Percentiles rank a stretch among this genome's conserved stretches.
phyloP scores from a whole-genome alignment of 2,329 filamentous ascomycete species.

The Trichoderma koningiopsis region DNA sequence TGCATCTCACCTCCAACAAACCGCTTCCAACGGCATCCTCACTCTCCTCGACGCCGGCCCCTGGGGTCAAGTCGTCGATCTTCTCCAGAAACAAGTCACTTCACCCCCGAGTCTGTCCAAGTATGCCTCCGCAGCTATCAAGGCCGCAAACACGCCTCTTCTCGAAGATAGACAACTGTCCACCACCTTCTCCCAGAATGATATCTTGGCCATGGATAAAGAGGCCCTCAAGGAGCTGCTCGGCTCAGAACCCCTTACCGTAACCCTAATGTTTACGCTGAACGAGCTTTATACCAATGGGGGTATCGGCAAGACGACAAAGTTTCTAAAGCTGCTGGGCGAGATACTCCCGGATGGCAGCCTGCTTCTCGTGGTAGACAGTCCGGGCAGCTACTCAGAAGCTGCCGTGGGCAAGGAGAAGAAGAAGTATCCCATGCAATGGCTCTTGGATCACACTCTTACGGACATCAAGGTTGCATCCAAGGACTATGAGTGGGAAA shows the following conservation, averaged over 20 bases:
- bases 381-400: constrained; percentile 89
- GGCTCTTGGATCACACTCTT: constrained; percentile 83
- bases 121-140: constrained; percentile 53
- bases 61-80: constrained; percentile 66
- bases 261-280: constrained; percentile 90
- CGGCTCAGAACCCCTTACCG: constrained; percentile 50
- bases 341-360: constrained; percentile 58
- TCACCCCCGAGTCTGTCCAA: constrained; percentile 53
- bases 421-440: constrained; percentile 87
- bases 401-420: constrained; percentile 65
- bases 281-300: constrained; percentile 90
- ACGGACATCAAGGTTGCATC: constrained; percentile 45
- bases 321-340: constrained; percentile 72
- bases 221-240: constrained; percentile 40
- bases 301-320: constrained; percentile 71
- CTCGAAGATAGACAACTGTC: constrained; percentile 43
- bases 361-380: constrained; percentile 84
- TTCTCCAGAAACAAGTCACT: constrained; percentile 60
- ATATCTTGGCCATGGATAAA: constrained; percentile 50
- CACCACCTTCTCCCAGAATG: constrained; percentile 48
- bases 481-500: constrained; percentile 63
- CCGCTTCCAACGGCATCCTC: constrained; percentile 44
- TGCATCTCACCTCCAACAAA: constrained; percentile 46
- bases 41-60: constrained; percentile 79
- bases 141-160: constrained; percentile 49